phyloP scores from a whole-genome alignment of 164 flowering plant species.

The Chimonanthus salicifolius region DNA sequence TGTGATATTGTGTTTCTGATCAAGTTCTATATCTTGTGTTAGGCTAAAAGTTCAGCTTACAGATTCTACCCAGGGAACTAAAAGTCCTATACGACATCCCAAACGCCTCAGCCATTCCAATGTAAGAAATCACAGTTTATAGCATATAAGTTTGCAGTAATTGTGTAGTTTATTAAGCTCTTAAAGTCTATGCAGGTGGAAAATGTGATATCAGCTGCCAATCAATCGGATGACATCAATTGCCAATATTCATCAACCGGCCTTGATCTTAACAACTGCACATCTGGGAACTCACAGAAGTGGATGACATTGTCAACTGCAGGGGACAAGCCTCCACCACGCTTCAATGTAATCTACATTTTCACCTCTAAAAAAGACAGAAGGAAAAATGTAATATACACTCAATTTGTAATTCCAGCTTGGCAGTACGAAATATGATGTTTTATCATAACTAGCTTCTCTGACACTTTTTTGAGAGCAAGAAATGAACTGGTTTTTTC shows the following conservation, averaged over 20 bases:
- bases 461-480: neutral
- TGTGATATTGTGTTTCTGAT: neutral
- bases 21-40: slow-evolving; percentile 6
- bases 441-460: neutral
- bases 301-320: slow-evolving; percentile 81
- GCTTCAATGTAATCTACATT: slow-evolving; percentile 55
- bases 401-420: too few species aligned
- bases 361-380: neutral
- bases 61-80: slow-evolving; percentile 66
- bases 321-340: slow-evolving; percentile 87
- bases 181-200: slow-evolving; percentile 38
- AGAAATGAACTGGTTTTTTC: neutral
- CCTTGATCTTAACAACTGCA: slow-evolving; percentile 34
- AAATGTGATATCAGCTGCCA: slow-evolving; percentile 27
- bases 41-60: slow-evolving; percentile 90
- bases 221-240: slow-evolving; percentile 41
- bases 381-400: too few species aligned
- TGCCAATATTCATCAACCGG: slow-evolving; percentile 35
- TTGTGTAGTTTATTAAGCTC: slow-evolving; percentile 6
- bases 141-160: neutral
- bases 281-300: slow-evolving; percentile 62
- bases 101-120: slow-evolving; percentile 46
- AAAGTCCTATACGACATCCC: slow-evolving; percentile 65
- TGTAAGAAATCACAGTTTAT: slow-evolving; percentile 33
- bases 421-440: neutral